Evolutionary conservation across 345 rosid genomes (phyloP).

Genomic region (Gossypium sturtianum): DNA sequence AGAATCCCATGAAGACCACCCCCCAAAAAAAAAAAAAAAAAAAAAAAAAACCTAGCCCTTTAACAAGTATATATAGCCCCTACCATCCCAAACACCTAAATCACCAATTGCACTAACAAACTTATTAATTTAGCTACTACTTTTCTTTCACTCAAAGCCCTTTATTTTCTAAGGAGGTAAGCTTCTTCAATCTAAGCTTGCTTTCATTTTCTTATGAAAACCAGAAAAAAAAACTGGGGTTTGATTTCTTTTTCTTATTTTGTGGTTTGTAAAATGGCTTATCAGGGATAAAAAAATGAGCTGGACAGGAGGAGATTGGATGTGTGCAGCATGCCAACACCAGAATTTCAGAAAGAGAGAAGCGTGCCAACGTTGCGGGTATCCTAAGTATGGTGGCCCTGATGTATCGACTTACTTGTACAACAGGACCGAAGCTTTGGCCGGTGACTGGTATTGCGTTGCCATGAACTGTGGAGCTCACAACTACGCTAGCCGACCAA

Average conservation of each 20-base stretch:
- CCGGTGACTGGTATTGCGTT: conserved; percentile 98
- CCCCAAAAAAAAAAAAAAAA: too few species aligned
- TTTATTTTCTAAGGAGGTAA: conserved; percentile 13
- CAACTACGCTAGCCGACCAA: conserved; percentile 80
- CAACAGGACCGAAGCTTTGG: conserved; percentile 53
- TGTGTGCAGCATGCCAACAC: conserved; percentile 71
- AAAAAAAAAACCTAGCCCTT: not conserved
- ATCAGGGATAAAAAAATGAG: conserved; percentile 40
- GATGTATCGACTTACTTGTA: conserved; percentile 50
- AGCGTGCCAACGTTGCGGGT: conserved; percentile 62
- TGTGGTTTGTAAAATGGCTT: not conserved
- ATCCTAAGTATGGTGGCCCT: conserved; percentile 72
- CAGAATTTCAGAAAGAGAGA: conserved; percentile 77
- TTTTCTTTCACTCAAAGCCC: not conserved
- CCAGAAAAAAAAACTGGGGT: not conserved
- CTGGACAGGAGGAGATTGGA: conserved; percentile 86
- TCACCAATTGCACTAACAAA: conserved; percentile 23
- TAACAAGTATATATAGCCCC: conserved; percentile 37
- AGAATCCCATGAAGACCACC: conserved; percentile 21
- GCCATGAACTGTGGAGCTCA: conserved; percentile 79
- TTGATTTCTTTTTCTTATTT: not conserved
- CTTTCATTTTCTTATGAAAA: not conserved
- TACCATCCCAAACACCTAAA: conserved; percentile 20
- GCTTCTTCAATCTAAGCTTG: not conserved
- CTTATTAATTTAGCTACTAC: not conserved